Base-by-base conservation (phyloP, 176 grass and related monocot genomes). In the Tillandsia leiboldiana region DNA sequence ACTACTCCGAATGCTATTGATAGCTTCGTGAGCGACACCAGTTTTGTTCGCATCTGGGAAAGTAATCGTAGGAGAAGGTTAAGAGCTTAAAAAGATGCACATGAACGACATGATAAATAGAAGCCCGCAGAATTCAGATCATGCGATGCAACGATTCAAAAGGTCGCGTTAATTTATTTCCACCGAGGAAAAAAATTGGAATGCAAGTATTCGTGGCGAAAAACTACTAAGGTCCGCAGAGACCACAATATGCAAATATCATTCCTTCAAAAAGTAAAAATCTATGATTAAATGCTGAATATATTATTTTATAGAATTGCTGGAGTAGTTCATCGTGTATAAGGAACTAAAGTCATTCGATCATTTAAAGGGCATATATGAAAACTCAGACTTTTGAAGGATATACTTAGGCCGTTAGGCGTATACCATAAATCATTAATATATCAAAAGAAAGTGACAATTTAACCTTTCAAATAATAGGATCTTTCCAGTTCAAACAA, bases 21-120 rank as follows among this genome's bases (percentile, higher is more conserved):
- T 80, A 57, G 82, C 68, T 87, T 97, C 89, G 50, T 97, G 82
- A 50, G 89, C 89, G 81, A 77, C 86, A 72, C 94, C 94, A 74
- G 79, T 87, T 83, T 77, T 87, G 59, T 90, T 90, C 9, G 89
- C 94, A 73, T 97, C 94, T 97, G 61, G 47, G 86, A 64, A 58
- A 47, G n/a, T 11, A 48, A 58, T 47, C 4, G 1, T 10, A 20
- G 47, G 13, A 27, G 53, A 26, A 50, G 48, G 50, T 10, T 51
- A 70, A 27, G 13, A 67, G 3, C 17, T 9, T 15, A 5, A 61
- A 15, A 61, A 61, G n/a, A 61, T 51, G 23, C 9, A 12, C 2
- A 23, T 12, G 1, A 52, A 6, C 0, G 1, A 26, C 18, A n/a
- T 7, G 33, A 42, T 42, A 7, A 42, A 42, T 42, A 42, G 33